These are phyloP conservation scores for Cystofilobasidium macerans DNA, from an alignment of 768 basidiomycete genomes.

Conservation along the genomic window DNA sequence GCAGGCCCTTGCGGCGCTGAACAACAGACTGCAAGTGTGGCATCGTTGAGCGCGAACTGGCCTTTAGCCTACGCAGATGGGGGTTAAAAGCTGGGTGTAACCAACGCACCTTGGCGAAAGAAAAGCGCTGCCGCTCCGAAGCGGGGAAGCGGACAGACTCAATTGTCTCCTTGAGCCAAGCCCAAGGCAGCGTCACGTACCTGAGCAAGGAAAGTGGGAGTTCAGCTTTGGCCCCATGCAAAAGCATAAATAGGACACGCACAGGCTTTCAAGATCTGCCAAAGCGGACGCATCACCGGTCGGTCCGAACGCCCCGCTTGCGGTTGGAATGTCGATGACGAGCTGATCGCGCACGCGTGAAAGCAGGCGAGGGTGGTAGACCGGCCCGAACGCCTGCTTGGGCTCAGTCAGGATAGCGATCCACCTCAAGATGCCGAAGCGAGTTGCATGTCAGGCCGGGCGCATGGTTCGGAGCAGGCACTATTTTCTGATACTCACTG, in stretches of 20 bases:
- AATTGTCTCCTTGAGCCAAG: neutral
- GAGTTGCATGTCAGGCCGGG: neutral
- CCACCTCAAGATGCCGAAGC: neutral
- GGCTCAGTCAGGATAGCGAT: neutral
- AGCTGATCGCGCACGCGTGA: neutral
- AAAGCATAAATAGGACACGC: neutral
- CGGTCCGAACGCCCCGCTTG: neutral
- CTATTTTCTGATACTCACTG: neutral
- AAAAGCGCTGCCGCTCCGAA: neutral
- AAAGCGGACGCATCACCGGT: neutral
- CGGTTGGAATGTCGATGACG: neutral
- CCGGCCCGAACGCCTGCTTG: neutral
- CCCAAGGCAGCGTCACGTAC: neutral
- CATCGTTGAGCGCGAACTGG: too few species aligned
- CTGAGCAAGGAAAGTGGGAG: neutral
- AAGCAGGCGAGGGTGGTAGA: neutral
- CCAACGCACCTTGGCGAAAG: neutral
- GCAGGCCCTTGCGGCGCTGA: neutral
- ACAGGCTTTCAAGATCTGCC: neutral
- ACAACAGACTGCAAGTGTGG: neutral
- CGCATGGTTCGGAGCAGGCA: neutral
- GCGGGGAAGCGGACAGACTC: neutral
- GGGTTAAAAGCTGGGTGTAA: neutral
- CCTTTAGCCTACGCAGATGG: too few species aligned
- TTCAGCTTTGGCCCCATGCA: neutral